Percentiles rank a stretch among this genome's conserved stretches.
Evolutionary conservation across 225 moss, liverwort and hornwort species (phyloP).

Genomic region (Antitrichia curtipendula): DNA sequence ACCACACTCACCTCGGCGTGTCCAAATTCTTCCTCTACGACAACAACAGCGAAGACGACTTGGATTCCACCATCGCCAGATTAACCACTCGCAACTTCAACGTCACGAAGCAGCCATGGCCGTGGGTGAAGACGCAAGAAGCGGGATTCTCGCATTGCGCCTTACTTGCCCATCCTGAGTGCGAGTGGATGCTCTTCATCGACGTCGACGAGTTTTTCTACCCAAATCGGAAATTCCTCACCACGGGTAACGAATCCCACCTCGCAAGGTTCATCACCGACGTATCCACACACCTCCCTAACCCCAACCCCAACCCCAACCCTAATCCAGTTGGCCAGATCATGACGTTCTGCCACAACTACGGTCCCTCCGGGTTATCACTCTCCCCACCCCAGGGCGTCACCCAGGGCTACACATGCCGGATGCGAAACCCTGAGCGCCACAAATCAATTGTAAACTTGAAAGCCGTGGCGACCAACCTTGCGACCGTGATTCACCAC

Average conservation of each 20-base stretch:
- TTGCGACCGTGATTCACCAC: slow-evolving; percentile 71
- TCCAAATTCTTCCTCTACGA: slow-evolving; percentile 79
- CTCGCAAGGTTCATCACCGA: not conserved
- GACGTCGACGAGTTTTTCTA: slow-evolving; percentile 78
- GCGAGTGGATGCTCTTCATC: slow-evolving; percentile 62
- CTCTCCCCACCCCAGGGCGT: slow-evolving; percentile 45
- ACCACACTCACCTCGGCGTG: slow-evolving; percentile 61
- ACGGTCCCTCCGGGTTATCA: slow-evolving; percentile 51
- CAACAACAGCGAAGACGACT: slow-evolving; percentile 79
- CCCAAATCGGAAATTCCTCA: not conserved
- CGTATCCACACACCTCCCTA: not conserved
- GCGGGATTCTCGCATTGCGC: slow-evolving; percentile 77
- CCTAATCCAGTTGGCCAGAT: slow-evolving; percentile 37
- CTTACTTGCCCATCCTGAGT: slow-evolving; percentile 30
- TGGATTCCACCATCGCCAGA: slow-evolving; percentile 17
- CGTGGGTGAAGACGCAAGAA: slow-evolving; percentile 92
- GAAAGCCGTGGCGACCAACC: slow-evolving; percentile 8
- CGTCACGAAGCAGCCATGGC: slow-evolving; percentile 52
- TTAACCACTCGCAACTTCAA: slow-evolving; percentile 22
- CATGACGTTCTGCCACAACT: slow-evolving; percentile 45
- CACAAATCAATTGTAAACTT: slow-evolving; percentile 68
- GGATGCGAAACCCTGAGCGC: slow-evolving; percentile 22
- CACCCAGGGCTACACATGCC: slow-evolving; percentile 82
- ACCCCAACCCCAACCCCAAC: not conserved
- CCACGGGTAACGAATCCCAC: not conserved